Evolutionary conservation across 164 flowering plant species (phyloP), one percentile per base, ranked within the genome.

Genomic region (Cinnamomum micranthum): DNA sequence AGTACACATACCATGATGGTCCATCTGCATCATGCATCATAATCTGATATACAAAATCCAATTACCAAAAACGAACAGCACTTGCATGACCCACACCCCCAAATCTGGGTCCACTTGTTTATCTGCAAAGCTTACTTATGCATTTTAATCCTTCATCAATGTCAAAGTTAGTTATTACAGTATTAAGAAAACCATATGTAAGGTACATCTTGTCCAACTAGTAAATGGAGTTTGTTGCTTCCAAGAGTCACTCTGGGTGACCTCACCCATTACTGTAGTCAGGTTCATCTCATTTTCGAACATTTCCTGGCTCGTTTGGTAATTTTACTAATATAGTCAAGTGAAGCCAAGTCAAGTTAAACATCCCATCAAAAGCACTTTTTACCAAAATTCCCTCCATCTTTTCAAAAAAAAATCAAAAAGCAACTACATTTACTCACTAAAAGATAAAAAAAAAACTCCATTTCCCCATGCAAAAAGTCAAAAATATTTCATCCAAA

Each of bases 221-320:
- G 31, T 52, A 9, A 25, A 15, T 47, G 47, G 50, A 15, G 24
- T 52, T 17, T 35, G 70, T 20, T 28, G 24, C 93, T 91, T 19
- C 92, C 96, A 3, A 78, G 85, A 66, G 85, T 82, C 52, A 91
- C 75, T 23, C 77, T 84, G 5, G 87, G 64, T 74, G 85, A 85
- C 84, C 70, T 86, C 91, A 28, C 90, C 92, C 86, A 84, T 85
- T 41, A 85, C 84, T 65, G 89, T 87, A 27, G 91, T 90, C 41
- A 82, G 62, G 31, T 79, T 85, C 79, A 83, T 86, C 83, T 87
- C 96, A 68, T 80, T 86, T 69, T 90, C 92, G 6, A 81, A 84
- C 78, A 91, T 87, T 50, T 86, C 89, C 23, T 86, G 25, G 25
- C 25, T 1, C 25, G 25, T 24, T 24, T 24, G 25, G 1, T 24